phyloP scores from a whole-genome alignment of 2,329 filamentous ascomycete species.

The Polytolypa hystricis region DNA sequence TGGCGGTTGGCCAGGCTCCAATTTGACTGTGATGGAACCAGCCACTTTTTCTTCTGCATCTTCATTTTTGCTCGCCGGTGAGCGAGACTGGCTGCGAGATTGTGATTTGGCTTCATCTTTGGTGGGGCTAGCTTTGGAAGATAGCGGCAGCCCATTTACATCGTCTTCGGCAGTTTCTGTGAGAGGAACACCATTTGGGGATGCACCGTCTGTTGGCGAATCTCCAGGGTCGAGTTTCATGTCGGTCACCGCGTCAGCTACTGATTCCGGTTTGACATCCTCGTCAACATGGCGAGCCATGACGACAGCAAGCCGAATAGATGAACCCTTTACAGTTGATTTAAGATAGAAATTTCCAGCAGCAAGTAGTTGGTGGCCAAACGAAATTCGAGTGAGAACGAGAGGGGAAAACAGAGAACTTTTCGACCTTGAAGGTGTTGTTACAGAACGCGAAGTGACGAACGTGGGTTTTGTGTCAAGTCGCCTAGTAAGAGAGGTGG shows the following conservation, averaged over 20 bases:
- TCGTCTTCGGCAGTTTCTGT: constrained; percentile 11
- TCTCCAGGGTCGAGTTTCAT: constrained; percentile 24
- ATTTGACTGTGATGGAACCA: constrained; percentile 51
- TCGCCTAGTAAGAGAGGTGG: background rate
- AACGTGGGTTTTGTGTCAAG: background rate
- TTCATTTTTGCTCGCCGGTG: constrained; percentile 24
- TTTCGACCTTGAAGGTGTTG: background rate
- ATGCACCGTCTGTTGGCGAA: constrained; percentile 15
- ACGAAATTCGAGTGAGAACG: background rate
- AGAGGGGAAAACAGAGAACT: background rate
- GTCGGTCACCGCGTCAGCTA: constrained; percentile 26
- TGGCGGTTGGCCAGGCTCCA: constrained; percentile 54
- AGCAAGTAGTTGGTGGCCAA: no score
- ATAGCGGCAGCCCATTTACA: constrained; percentile 9
- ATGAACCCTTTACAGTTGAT: background rate
- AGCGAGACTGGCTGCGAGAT: constrained; percentile 15
- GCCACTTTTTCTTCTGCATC: constrained; percentile 45
- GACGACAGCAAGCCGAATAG: constrained; percentile 28
- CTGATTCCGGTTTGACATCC: constrained; percentile 26
- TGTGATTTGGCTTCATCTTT: constrained; percentile 15
- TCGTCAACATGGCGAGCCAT: constrained; percentile 33
- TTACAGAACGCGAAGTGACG: background rate
- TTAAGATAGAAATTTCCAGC: no score
- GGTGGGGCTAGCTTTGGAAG: constrained; percentile 10
- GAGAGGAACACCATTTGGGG: constrained; percentile 15